phyloP scores from a whole-genome alignment of 305 asterid species.

The Fraxinus greggii region DNA sequence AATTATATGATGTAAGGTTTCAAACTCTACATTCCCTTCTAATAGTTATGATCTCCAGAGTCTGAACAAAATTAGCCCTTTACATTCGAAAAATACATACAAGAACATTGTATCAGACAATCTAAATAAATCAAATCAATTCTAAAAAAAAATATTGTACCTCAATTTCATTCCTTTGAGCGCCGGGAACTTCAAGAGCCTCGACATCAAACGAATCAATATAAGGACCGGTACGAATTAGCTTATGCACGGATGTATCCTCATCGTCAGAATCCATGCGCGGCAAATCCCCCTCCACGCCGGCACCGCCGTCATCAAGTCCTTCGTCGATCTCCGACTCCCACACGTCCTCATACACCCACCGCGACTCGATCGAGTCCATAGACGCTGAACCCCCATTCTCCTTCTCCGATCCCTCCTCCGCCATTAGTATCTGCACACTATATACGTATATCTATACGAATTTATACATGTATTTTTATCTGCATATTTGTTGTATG shows the following conservation, averaged over 20 bases:
- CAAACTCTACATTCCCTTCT: not conserved
- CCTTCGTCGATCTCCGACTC: constrained; percentile 53
- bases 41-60: not conserved
- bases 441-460: not conserved
- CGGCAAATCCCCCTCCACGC: constrained; percentile 48
- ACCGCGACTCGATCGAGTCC: constrained; percentile 91
- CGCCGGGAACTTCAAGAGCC: constrained; percentile 93
- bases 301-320: constrained; percentile 38
- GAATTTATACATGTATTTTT: constrained; percentile 1
- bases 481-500: constrained; percentile 17
- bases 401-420: constrained; percentile 81
- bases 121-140: constrained; percentile 5
- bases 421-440: constrained; percentile 43
- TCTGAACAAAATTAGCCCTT: not conserved
- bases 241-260: constrained; percentile 70
- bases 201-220: constrained; percentile 96
- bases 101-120: not conserved
- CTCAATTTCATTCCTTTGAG: constrained; percentile 74
- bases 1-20: not conserved
- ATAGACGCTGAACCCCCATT: constrained; percentile 62
- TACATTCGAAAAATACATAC: constrained; percentile 11
- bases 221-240: constrained; percentile 92
- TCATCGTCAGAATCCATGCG: constrained; percentile 75
- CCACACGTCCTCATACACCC: constrained; percentile 87
- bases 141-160: constrained; percentile 26